Base-by-base conservation (phyloP, 225 moss, liverwort and hornwort species). In the Takakia lepidozioides region DNA sequence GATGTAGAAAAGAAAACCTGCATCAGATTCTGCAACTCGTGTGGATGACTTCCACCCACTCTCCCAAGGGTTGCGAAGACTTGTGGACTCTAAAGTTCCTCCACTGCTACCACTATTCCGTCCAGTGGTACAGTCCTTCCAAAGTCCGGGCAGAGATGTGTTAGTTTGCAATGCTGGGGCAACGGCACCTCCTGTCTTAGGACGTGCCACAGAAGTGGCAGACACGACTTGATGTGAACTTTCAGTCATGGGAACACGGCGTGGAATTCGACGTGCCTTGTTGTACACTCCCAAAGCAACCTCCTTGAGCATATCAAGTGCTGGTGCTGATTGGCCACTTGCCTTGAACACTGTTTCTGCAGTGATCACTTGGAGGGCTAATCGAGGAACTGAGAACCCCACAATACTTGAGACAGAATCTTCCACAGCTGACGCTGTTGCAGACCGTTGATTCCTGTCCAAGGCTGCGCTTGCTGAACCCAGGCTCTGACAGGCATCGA, bases 211-310 rank as follows among this genome's bases (percentile, higher is more conserved):
- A 26, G 60, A 18, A 36, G 19, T 53, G 47, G 41, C 25, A 57
- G 14, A 43, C 10, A 59, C 48, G 49, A 40, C 45, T 45, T 29
- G 60, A 30, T 66, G 69, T 22, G 52, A 24, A 53, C 27, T 43
- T 48, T 70, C 70, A 27, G 55, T 38, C 21, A 26, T 63, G 18
- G 49, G 70, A 27, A 58, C 38, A 57, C 70, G 70, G 21, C 70
- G 67, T 19, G 67, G 67, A 56, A 98, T 64, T 46, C 91, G 90
- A 19, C 98, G 98, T 29, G 83, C 70, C 64, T 98, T 98, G 51
- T 87, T 98, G 47, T 79, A 98, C 37, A 98, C 98, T 47, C 87
- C 85, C 64, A 98, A 63, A 10, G 98, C 90, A 42, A 98, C 71
- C 62, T 91, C 91, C 71, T 87, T 91, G 15, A 87, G 76, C 3